A percentile compares a stretch with the other conserved stretches of the same genome.
phyloP scores from a whole-genome alignment of 2,329 filamentous ascomycete genomes.

The Pseudonectria foliicola region DNA sequence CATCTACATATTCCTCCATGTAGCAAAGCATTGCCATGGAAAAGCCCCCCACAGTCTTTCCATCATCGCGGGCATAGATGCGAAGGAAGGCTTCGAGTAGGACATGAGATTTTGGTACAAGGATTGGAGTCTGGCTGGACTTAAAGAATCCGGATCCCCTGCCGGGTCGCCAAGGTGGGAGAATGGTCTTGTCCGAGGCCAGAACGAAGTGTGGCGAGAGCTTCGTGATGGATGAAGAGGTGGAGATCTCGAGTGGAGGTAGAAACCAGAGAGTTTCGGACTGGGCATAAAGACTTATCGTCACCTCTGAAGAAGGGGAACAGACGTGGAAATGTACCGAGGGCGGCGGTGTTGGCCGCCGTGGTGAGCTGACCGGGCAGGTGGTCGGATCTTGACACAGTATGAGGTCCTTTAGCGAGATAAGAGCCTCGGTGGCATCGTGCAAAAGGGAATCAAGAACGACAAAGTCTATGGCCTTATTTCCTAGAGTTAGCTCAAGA shows the following conservation, averaged over 20 bases:
- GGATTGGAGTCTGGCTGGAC: conserved; percentile 3
- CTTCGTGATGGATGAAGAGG: conserved; percentile 6
- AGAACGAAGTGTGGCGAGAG: conserved; percentile 11
- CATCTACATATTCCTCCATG: conserved; percentile 18
- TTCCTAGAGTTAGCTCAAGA: conserved; percentile 1
- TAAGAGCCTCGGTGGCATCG: conserved; percentile 6
- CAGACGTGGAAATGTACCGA: conserved; percentile 7
- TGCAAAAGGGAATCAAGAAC: conserved; percentile 12
- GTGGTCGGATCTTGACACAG: conserved; percentile 8
- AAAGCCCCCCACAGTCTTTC: conserved; percentile 11
- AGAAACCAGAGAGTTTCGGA: conserved; percentile 20
- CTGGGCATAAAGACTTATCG: conserved; percentile 15
- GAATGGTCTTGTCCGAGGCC: conserved; percentile 12
- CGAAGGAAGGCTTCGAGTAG: conserved; percentile 20
- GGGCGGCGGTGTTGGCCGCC: conserved; percentile 12
- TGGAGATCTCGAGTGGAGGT: conserved; percentile 10
- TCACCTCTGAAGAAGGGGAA: conserved; percentile 10
- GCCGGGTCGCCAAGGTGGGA: conserved; percentile 17
- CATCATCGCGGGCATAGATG: conserved; percentile 16
- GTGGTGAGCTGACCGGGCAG: conserved; percentile 9
- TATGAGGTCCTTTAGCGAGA: conserved; percentile 2
- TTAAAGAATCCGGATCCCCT: conserved; percentile 12
- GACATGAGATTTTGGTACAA: conserved; percentile 15
- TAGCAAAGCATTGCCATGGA: conserved; percentile 17
- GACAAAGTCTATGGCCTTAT: conserved; percentile 17